These are phyloP conservation scores for Ceratocystis eucalypticola DNA, from an alignment of 2,329 filamentous ascomycete genomes.

Conservation along the genomic window DNA sequence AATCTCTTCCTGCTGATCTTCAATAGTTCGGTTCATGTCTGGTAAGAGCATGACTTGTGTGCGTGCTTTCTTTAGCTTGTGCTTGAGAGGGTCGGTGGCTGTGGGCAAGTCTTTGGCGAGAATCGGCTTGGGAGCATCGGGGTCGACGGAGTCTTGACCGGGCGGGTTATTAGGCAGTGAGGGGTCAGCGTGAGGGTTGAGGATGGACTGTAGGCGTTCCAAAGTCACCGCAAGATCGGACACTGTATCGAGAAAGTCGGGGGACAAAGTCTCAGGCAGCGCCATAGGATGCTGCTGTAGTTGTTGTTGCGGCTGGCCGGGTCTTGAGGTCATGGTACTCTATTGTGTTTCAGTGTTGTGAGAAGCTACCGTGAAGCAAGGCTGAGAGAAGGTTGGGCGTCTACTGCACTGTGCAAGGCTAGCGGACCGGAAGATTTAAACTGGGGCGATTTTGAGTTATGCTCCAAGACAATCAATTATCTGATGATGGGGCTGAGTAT, in stretches of 20 bases:
- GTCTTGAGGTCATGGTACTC: slow-evolving; percentile 4
- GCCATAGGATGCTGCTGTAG: slow-evolving; percentile 32
- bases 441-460: too few species aligned
- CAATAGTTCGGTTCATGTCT: slow-evolving; percentile 52
- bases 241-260: slow-evolving; percentile 73
- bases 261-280: slow-evolving; percentile 53
- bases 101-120: slow-evolving; percentile 62
- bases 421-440: too few species aligned
- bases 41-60: slow-evolving; percentile 51
- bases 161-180: neutral
- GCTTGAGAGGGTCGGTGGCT: slow-evolving; percentile 65
- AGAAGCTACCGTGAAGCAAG: neutral
- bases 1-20: slow-evolving; percentile 61
- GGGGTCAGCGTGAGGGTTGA: slow-evolving; percentile 23
- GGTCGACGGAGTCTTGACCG: neutral
- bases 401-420: neutral
- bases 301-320: neutral
- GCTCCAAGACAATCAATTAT: too few species aligned
- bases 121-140: slow-evolving; percentile 27
- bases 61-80: slow-evolving; percentile 69
- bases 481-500: too few species aligned
- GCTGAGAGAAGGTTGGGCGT: neutral
- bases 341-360: neutral
- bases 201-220: slow-evolving; percentile 48
- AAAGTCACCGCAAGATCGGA: slow-evolving; percentile 70